Conservation (phyloP, 2,329 filamentous ascomycete species). For the Diaporthe sp. region DNA sequence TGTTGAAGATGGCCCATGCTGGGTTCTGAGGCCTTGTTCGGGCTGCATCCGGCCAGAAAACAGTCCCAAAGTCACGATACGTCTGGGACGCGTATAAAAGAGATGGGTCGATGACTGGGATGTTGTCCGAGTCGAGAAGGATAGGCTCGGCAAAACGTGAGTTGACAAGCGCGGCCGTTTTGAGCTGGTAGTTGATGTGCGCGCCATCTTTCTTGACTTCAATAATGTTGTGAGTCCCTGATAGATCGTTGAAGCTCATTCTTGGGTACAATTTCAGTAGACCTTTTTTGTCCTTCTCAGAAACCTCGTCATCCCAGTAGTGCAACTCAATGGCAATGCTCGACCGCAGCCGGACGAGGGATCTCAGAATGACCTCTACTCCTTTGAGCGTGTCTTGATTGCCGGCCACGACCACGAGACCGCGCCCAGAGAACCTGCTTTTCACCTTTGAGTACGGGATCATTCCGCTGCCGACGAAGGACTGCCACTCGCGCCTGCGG, state of each 20-base stretch:
- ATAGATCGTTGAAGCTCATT: not conserved
- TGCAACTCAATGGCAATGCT: conserved; percentile 2
- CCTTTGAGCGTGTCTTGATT: conserved; percentile 7
- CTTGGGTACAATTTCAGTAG: not conserved
- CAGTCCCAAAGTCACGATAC: conserved; percentile 47
- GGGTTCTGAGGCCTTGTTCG: conserved; percentile 48
- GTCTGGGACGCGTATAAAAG: not conserved
- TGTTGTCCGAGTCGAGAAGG: conserved; percentile 10
- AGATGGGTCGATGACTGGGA: conserved; percentile 17
- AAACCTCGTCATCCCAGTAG: not conserved
- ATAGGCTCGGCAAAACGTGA: conserved; percentile 8
- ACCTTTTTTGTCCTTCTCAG: not conserved
- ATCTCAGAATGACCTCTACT: not conserved
- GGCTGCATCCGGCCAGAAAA: conserved; percentile 56
- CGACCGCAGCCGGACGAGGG: not conserved
- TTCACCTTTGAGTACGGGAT: not conserved
- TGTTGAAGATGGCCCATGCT: conserved; percentile 53
- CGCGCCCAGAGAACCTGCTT: not conserved
- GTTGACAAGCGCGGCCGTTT: conserved; percentile 11
- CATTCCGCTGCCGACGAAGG: not conserved
- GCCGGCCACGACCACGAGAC: conserved; percentile 4
- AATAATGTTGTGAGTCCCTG: not conserved
- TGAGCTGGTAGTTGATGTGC: conserved; percentile 16
- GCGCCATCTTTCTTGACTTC: conserved; percentile 1
- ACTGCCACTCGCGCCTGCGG: conserved; percentile 8